These are phyloP conservation scores for Leptosphaerulina australis DNA, from an alignment of 2,329 filamentous ascomycete genomes.

Conservation along the genomic window DNA sequence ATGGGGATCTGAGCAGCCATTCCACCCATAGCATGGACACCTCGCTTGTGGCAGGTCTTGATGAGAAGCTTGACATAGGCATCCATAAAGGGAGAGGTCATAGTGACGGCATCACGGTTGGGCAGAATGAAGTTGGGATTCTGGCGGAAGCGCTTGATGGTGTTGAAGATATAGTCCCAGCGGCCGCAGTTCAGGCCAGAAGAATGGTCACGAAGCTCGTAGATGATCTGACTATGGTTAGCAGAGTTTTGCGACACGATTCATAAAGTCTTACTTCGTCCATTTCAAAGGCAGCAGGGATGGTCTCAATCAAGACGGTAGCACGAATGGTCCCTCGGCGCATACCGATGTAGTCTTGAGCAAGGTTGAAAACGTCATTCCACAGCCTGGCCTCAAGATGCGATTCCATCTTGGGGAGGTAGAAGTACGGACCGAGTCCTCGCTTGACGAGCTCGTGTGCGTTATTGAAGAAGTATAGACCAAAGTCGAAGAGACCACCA, in stretches of 20 bases:
- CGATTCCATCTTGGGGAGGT: constrained; percentile 97
- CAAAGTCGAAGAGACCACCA: constrained; percentile 92
- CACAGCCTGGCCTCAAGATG: constrained; percentile 96
- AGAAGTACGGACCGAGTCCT: constrained; percentile 93
- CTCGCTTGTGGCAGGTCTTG: constrained; percentile 95
- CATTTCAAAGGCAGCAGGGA: constrained; percentile 98
- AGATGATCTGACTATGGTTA: constrained; percentile 73
- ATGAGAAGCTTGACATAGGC: constrained; percentile 96
- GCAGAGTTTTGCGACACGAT: too few relatives aligned
- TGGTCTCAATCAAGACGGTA: constrained; percentile 97
- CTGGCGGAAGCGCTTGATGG: constrained; percentile 99
- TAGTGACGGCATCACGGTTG: constrained; percentile 88
- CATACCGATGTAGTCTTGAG: constrained; percentile 91
- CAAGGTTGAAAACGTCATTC: constrained; percentile 97
- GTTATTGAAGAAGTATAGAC: constrained; percentile 99
- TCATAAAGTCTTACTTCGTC: constrained; percentile 80
- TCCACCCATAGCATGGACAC: constrained; percentile 98
- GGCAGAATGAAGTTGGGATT: constrained; percentile 92
- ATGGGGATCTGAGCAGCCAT: constrained; percentile 99
- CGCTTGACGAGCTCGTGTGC: constrained; percentile 83
- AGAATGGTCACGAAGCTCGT: constrained; percentile 95
- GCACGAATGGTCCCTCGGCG: constrained; percentile 89
- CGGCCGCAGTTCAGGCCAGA: constrained; percentile 96
- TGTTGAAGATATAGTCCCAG: constrained; percentile 99
- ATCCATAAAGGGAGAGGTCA: constrained; percentile 99